phyloP scores from a whole-genome alignment of 495 filamentous ascomycete genomes.

The Tuber aestivum region DNA sequence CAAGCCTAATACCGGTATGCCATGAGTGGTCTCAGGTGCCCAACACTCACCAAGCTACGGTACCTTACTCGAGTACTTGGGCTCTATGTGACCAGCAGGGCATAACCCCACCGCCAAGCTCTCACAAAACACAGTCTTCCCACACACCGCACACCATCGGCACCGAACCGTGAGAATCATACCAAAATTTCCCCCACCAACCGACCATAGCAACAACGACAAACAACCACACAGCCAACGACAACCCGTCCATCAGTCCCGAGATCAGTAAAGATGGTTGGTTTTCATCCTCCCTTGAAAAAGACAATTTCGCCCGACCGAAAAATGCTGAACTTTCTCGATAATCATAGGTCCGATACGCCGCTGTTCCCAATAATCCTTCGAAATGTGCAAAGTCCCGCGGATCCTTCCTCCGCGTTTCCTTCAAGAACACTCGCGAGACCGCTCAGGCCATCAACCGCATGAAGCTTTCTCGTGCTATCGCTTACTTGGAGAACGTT shows the following conservation, averaged over 20 bases:
- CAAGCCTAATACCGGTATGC: too few relatives aligned
- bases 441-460: constrained; percentile 98
- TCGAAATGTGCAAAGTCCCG: constrained; percentile 93
- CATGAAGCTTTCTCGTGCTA: constrained; percentile 93
- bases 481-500: constrained; percentile 95
- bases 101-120: neutral
- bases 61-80: too few relatives aligned
- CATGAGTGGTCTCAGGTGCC: too few relatives aligned
- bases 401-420: constrained; percentile 96
- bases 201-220: neutral
- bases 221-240: neutral
- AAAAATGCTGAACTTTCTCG: constrained; percentile 24
- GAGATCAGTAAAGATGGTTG: neutral
- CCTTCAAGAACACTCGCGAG: constrained; percentile 99
- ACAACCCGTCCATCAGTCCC: neutral
- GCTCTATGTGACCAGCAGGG: neutral
- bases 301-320: neutral
- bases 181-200: neutral
- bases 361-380: constrained; percentile 77
- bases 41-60: too few relatives aligned
- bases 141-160: neutral
- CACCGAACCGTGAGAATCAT: neutral
- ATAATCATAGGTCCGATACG: constrained; percentile 82
- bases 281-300: neutral
- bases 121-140: neutral